Base-by-base conservation (phyloP, 192 early-diverging fungal genomes). In the Gamsiella multidivaricata region DNA sequence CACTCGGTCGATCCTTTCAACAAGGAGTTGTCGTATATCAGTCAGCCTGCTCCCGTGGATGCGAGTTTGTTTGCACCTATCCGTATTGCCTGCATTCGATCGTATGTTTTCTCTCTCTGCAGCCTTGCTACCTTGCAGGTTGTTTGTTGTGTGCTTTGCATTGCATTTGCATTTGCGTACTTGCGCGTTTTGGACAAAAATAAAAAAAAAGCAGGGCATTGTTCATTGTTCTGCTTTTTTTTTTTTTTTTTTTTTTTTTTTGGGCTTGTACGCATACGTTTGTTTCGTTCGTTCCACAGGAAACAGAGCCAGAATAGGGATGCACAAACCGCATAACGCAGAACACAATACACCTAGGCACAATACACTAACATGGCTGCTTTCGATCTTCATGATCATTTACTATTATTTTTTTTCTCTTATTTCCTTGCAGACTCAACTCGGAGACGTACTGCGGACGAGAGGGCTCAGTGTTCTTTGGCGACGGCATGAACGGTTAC, bases 391-490 rank as follows among this genome's bases (percentile, higher is more conserved):
- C n/a, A n/a, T n/a, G n/a, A n/a, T n/a, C n/a, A 14, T 41, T 41
- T 7, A 14, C 14, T 41, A 41, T 53, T 23, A 32, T 36, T 60
- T 36, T 50, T 22, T 26, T 20, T n/a, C n/a, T 34, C 23, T 39
- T 26, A 12, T 26, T 37, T n/a, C 9, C 47, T 32, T 31, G 14
- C 54, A 91, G 89, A 37, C 74, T 91, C 28, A 91, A 87, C 56
- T 76, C 82, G 41, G 90, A 91, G 39, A 88, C 88, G 17, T 88
- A 86, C 52, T 88, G 85, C 36, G 88, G 89, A 15, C 70, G 84
- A 42, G 90, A 91, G 55, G 90, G 90, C 1, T 83, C 90, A 1
- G 86, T 91, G 11, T 80, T 91, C 61, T 90, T 91, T 88, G 90
- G 90, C 26, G 89, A 91, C 61, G 87, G 89, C 23, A 71, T 83